Evolutionary conservation across 2,329 filamentous ascomycete species (phyloP), one percentile per base, ranked within the genome.

Genomic region (Hypoxylon sp.): DNA sequence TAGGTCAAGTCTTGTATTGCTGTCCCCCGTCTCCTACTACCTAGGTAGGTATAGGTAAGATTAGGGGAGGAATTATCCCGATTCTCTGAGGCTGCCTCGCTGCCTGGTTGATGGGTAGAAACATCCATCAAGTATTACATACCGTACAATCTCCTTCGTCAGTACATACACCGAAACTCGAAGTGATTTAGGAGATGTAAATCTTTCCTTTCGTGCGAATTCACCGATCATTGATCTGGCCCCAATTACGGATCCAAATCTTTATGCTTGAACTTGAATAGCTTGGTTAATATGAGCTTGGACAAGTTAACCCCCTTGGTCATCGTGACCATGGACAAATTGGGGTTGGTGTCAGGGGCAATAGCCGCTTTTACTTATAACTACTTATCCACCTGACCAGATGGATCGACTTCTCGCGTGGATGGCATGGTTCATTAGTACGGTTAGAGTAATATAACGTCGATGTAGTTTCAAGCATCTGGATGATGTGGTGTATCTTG

Each of bases 321-420:
- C 41, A 46, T 59, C 59, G 25, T 50, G 32, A 63, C 53, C 64
- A 50, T 52, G 5, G 32, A 63, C 64, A 45, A 58, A 69, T 53
- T 38, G n/a, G 64, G 67, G 52, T 48, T 69, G 67, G 67, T 30
- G 64, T 67, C 67, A 69, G 64, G 67, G 67, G 60, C 25, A 4
- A 23, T 56, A 46, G 38, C 38, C 43, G 34, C 53, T 30, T 55
- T 53, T 41, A 56, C 48, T 43, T 48, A 48, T 64, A 64, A 59
- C 48, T 45, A 59, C 48, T 45, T 49, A 69, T 60, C 66, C 60
- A 59, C 60, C 32, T 62, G 58, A 59, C 48, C 25, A 51, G 63
- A 67, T 65, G 64, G 63, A 67, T 69, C 67, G 61, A 65, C 64
- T 67, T 62, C 55, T 69, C 67, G 63, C 67, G 67, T 67, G 63